These are phyloP conservation scores for Garcia nutans DNA, from an alignment of 345 rosid genomes.

Conservation along the genomic window DNA sequence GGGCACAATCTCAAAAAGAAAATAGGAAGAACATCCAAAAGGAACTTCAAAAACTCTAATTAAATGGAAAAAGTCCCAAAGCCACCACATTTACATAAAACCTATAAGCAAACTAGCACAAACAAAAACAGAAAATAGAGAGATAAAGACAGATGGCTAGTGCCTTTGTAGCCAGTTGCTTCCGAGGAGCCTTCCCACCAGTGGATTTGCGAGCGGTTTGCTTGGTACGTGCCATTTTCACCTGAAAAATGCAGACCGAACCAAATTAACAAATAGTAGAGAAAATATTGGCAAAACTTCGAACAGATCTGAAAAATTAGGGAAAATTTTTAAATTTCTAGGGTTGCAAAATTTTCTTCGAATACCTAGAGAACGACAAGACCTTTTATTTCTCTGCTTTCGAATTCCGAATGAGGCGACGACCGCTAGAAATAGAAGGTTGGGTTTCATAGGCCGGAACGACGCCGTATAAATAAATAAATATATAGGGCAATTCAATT, in stretches of 20 bases:
- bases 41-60: background rate
- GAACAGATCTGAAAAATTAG: background rate
- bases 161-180: constrained; percentile 62
- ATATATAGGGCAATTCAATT: background rate
- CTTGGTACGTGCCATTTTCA: constrained; percentile 62
- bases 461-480: background rate
- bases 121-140: background rate
- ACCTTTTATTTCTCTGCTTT: background rate
- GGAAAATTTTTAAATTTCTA: background rate
- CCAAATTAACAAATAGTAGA: background rate
- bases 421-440: background rate
- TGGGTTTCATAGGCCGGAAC: constrained; percentile 2
- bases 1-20: no score
- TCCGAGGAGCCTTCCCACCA: constrained; percentile 63
- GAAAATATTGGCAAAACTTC: background rate
- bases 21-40: background rate
- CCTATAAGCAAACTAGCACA: no score
- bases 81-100: background rate
- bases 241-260: constrained; percentile 12
- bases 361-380: constrained; percentile 8
- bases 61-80: background rate
- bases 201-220: constrained; percentile 66
- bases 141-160: background rate
- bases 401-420: constrained; percentile 9
- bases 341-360: background rate